phyloP scores from a whole-genome alignment of 441 rosid genomes.

The Erysimum cheiri region DNA sequence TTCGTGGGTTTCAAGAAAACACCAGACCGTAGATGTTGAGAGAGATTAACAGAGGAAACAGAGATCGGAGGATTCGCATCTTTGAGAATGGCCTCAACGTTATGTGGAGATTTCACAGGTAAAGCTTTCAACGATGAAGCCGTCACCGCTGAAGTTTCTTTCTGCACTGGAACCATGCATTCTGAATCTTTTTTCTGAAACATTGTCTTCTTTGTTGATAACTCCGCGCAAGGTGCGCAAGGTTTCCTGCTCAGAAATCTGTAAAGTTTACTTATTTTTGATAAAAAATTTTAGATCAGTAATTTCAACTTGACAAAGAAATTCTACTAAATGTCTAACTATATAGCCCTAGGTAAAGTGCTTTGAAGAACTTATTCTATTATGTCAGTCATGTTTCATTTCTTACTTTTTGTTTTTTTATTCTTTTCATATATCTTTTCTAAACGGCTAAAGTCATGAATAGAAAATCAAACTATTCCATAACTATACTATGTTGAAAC shows the following conservation, averaged over 20 bases:
- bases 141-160: background rate
- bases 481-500: background rate
- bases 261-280: background rate
- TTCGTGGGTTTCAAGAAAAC: constrained; percentile 52
- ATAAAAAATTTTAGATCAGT: background rate
- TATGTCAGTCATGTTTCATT: background rate
- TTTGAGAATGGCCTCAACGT: constrained; percentile 46
- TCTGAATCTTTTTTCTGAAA: background rate
- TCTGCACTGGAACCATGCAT: background rate
- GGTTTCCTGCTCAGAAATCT: background rate
- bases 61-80: constrained; percentile 50
- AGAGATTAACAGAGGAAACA: constrained; percentile 41
- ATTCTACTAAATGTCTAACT: background rate
- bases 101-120: constrained; percentile 41
- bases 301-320: constrained; percentile 14
- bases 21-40: constrained; percentile 50
- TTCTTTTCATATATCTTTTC: background rate
- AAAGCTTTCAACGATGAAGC: background rate
- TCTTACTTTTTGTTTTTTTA: background rate
- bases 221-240: background rate
- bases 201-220: background rate
- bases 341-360: constrained; percentile 27
- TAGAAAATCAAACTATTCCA: background rate
- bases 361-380: constrained; percentile 36
- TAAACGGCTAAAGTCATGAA: background rate